Evolutionary conservation across 2,329 filamentous ascomycete species (phyloP).

Genomic region (Claviceps sp.): DNA sequence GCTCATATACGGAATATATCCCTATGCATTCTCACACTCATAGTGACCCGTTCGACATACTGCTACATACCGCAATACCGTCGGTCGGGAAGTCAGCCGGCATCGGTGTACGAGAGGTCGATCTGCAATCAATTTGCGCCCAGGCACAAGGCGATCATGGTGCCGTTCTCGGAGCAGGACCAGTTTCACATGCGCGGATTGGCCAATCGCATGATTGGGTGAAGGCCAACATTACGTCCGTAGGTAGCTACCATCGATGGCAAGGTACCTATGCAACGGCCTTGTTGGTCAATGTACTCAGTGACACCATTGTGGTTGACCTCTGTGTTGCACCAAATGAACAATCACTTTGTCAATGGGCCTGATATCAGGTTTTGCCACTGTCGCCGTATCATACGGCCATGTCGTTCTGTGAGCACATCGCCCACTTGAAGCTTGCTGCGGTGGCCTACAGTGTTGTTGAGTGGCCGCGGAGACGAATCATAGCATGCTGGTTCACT

Average conservation of each 20-base stretch:
- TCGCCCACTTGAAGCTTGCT: too few relatives aligned
- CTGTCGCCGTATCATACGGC: slow-evolving; percentile 31
- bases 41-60: too few relatives aligned
- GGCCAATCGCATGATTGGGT: slow-evolving; percentile 1
- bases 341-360: slow-evolving; percentile 36
- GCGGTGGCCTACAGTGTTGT: too few relatives aligned
- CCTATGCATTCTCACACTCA: too few relatives aligned
- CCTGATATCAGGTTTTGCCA: slow-evolving; percentile 23
- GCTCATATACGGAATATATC: too few relatives aligned
- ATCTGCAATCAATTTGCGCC: slow-evolving; percentile 20
- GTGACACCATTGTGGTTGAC: not conserved
- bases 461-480: too few relatives aligned
- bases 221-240: slow-evolving; percentile 35
- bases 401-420: slow-evolving; percentile 4
- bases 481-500: too few relatives aligned
- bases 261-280: slow-evolving; percentile 22
- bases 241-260: slow-evolving; percentile 43
- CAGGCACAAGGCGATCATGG: slow-evolving; percentile 39
- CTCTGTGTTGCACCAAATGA: slow-evolving; percentile 20
- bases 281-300: not conserved
- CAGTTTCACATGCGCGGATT: slow-evolving; percentile 34
- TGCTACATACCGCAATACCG: too few relatives aligned
- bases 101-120: too few relatives aligned
- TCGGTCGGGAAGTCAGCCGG: too few relatives aligned
- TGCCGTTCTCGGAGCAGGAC: slow-evolving; percentile 44